phyloP scores from a whole-genome alignment of 176 grass and related monocot genomes.

The Oryza meridionalis region DNA sequence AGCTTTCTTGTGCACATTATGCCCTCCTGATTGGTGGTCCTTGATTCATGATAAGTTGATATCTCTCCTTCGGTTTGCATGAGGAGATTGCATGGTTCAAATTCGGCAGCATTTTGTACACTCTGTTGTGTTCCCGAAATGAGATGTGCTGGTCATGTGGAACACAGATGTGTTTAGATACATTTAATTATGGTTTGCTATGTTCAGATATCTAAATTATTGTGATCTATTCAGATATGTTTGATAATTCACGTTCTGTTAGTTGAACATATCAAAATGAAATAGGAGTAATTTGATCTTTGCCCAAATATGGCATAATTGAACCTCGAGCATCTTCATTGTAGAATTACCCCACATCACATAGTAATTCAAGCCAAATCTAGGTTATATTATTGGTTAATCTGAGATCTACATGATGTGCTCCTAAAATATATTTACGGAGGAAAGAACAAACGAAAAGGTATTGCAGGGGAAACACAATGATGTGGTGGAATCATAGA shows the following conservation, averaged over 20 bases:
- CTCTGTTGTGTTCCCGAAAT: not conserved
- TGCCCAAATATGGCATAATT: not conserved
- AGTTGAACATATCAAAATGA: not conserved
- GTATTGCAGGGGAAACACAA: not conserved
- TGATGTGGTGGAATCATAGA: too few relatives aligned
- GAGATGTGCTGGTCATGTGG: not conserved
- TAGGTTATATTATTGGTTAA: conserved; percentile 6
- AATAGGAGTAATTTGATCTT: not conserved
- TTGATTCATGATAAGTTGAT: not conserved
- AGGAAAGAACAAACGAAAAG: not conserved
- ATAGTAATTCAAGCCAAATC: conserved; percentile 26
- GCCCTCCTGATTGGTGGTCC: not conserved
- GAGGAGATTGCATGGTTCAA: conserved; percentile 1
- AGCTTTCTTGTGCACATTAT: not conserved
- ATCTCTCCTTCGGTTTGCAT: not conserved
- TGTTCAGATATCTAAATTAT: not conserved
- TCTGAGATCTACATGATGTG: conserved; percentile 42
- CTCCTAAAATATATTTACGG: not conserved
- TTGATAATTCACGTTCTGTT: not conserved
- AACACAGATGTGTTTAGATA: not conserved
- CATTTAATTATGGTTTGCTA: not conserved
- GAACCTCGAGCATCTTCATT: not conserved
- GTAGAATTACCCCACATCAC: conserved; percentile 22
- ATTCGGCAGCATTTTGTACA: not conserved
- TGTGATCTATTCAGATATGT: not conserved